Base-by-base conservation (phyloP, 176 grass and related monocot species). In the Oryza coarctata region DNA sequence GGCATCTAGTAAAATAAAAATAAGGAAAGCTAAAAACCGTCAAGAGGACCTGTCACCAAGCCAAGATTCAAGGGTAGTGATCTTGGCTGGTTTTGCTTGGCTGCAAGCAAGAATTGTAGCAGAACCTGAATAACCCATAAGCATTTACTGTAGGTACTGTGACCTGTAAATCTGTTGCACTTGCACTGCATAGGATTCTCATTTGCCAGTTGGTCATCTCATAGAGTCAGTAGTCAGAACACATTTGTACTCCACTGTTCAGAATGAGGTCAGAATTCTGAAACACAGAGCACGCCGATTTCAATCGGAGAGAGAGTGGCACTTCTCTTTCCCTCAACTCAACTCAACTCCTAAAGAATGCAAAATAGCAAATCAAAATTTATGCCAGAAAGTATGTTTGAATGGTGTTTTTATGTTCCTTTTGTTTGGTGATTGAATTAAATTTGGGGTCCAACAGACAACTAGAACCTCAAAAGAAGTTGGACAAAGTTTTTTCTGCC, bases 181-280 rank as follows among this genome's bases (percentile, higher is more conserved):
- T 7, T 15, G 44, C 39, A 34, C 22, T 60, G 11, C 70, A 81
- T 86, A 10, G 76, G 69, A 80, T 86, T 77, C 82, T 70, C 65
- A 7, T 32, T 45, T 35, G 49, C 49, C 35, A 45, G 65, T 70
- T 45, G 65, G 17, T 68, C 71, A 28, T 52, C n/a, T n/a, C 81
- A 68, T 27, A 32, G 27, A 12, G 30, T 74, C 27, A 63, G 26
- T 32, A 5, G 38, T 11, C 75, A 36, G 28, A 27, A 35, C 22
- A 10, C 55, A 60, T 55, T 55, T 17, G 55, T 10, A 60, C n/a
- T 25, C n/a, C 20, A 25, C n/a, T 60, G 2, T 25, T 60, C 55
- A 60, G 22, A 60, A 60, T 25, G 20, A 60, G 20, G 20, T 60
- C 55, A 60, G 22, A 25, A 60, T 25, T 60, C 20, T 9, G 18